A percentile compares a stretch with the other conserved stretches of the same genome.
Conservation (phyloP, 192 early-diverging fungal species). For the Mortierella alpina region DNA sequence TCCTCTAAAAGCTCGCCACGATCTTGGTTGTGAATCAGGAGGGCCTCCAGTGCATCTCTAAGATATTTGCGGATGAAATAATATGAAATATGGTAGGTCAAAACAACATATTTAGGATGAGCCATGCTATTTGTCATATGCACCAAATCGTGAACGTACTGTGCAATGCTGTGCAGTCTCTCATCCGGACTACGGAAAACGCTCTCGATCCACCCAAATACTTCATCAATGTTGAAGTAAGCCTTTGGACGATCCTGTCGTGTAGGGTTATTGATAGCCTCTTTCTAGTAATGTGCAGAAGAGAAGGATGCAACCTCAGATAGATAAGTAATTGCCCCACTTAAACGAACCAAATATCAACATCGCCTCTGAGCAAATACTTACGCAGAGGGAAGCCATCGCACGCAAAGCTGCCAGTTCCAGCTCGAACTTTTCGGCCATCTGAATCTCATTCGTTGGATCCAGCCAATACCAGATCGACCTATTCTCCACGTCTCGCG, state of each 20-base stretch:
- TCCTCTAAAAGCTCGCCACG: conserved; percentile 67
- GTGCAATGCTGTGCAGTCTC: conserved; percentile 63
- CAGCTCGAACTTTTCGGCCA: conserved; percentile 85
- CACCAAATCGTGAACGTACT: conserved; percentile 42
- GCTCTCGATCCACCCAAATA: conserved; percentile 73
- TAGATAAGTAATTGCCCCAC: not conserved
- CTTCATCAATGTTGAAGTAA: conserved; percentile 63
- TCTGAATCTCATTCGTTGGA: conserved; percentile 66
- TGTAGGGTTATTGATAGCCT: conserved; percentile 52
- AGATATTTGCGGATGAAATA: conserved; percentile 52
- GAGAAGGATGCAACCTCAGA: not conserved
- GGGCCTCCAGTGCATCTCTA: conserved; percentile 73
- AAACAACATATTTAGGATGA: not conserved
- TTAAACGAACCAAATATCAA: too few relatives aligned
- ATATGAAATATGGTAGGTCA: not conserved
- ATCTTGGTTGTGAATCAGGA: conserved; percentile 73
- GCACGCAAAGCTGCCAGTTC: conserved; percentile 85
- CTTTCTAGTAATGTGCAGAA: conserved; percentile 44
- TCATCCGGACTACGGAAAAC: conserved; percentile 71
- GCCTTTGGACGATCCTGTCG: conserved; percentile 23
- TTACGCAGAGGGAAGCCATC: conserved; percentile 88
- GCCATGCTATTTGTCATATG: not conserved
- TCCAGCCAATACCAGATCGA: conserved; percentile 77
- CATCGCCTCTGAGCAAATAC: not conserved
- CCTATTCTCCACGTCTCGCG: conserved; percentile 68